A percentile compares a stretch with the other conserved stretches of the same genome.
phyloP scores from a whole-genome alignment of 1,139 yeast species.

The Sugiyamaella neomexicana region DNA sequence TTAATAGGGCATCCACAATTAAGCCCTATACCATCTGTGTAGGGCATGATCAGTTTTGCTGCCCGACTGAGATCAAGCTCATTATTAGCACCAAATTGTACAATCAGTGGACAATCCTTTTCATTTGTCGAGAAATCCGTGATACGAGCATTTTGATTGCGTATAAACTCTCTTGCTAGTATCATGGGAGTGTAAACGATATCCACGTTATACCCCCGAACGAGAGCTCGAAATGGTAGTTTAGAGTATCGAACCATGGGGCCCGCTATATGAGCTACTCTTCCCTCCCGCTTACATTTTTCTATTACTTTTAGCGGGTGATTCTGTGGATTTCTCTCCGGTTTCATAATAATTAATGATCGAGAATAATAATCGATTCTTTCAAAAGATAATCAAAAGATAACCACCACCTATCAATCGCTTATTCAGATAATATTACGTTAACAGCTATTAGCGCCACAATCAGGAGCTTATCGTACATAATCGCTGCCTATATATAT shows the following conservation, averaged over 20 bases:
- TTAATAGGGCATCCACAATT: slow-evolving; percentile 98
- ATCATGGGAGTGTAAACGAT: slow-evolving; percentile 96
- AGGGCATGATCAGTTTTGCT: slow-evolving; percentile 85
- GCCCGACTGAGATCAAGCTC: slow-evolving; percentile 80
- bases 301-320: slow-evolving; percentile 58
- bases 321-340: slow-evolving; percentile 41
- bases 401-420: background rate
- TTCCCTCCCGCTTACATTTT: slow-evolving; percentile 46
- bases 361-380: no score
- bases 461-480: slow-evolving; percentile 12
- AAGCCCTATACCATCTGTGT: slow-evolving; percentile 89
- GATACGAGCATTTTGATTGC: slow-evolving; percentile 75
- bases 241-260: slow-evolving; percentile 98
- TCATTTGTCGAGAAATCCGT: slow-evolving; percentile 83
- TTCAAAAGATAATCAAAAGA: background rate
- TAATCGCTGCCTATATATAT: background rate
- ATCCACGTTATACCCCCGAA: slow-evolving; percentile 73
- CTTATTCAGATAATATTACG: background rate
- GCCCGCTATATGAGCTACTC: slow-evolving; percentile 81
- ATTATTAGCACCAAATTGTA: slow-evolving; percentile 90
- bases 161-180: slow-evolving; percentile 87
- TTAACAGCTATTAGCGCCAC: background rate
- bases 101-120: slow-evolving; percentile 68
- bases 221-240: slow-evolving; percentile 81
- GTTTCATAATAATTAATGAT: no score